Base-by-base conservation (phyloP, 768 basidiomycete species). In the Exidia glandulosa region DNA sequence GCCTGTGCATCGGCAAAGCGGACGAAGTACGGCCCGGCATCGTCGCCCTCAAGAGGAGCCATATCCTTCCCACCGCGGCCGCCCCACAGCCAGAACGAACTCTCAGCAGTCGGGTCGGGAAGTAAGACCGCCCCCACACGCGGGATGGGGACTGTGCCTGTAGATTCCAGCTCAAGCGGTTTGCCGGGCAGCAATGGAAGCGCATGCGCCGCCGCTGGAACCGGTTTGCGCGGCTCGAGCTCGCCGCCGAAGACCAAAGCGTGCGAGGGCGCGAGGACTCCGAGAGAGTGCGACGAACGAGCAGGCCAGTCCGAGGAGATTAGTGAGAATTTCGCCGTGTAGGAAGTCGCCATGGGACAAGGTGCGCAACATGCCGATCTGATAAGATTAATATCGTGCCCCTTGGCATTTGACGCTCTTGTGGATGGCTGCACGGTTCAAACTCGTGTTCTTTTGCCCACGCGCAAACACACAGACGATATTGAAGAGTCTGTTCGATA, bases 401-500 rank as follows among this genome's bases (percentile, higher is more conserved):
- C 6, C 41, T n/a, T n/a, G n/a, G n/a, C n/a, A n/a, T n/a, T n/a
- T n/a, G n/a, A n/a, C n/a, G n/a, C n/a, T n/a, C n/a, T n/a, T n/a
- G n/a, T n/a, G n/a, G n/a, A 45, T 45, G 41, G 41, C 41, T 23
- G 16, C 61, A 4, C 60, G 70, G 27, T 83, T 77, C 70, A 82
- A 82, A 66, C 74, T 83, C 41, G 74, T 81, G 6, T 82, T 83
- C 67, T 82, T 82, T 65, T 66, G 74, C 52, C 81, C 81, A 4
- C 69, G 69, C 6, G 57, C 72, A 4, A 69, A 70, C 59, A 82
- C 81, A 0, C 68, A 69, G 31, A 61, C 60, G 3, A 72, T 79
- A 56, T 68, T 82, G n/a, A 67, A 72, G 54, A 75, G 76, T 60
- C 68, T 81, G 13, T 82, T 83, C 67, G 58, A 67, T n/a, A 73